Conservation (phyloP, 2,329 filamentous ascomycete genomes). For the Chaetomium olivaceum region DNA sequence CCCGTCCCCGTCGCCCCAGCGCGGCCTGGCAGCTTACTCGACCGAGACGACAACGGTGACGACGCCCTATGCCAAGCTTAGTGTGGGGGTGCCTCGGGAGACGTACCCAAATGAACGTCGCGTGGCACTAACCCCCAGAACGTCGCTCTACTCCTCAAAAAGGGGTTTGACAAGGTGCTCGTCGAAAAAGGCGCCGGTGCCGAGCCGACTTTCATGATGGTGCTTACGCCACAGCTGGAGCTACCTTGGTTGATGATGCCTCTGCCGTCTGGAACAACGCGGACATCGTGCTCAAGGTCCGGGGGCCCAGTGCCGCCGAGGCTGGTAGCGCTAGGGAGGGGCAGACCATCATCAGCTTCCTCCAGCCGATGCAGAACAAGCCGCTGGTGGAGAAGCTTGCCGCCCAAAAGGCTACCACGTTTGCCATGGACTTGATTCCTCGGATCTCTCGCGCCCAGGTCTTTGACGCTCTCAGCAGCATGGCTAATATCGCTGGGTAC, state of each 20-base stretch:
- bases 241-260: slow-evolving; percentile 69
- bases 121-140: slow-evolving; percentile 86
- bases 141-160: slow-evolving; percentile 78
- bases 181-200: slow-evolving; percentile 80
- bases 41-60: slow-evolving; percentile 49
- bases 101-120: slow-evolving; percentile 77
- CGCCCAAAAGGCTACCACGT: slow-evolving; percentile 68
- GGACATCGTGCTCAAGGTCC: slow-evolving; percentile 82
- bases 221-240: slow-evolving; percentile 76
- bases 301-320: slow-evolving; percentile 70
- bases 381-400: slow-evolving; percentile 72
- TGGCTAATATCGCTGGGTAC: slow-evolving; percentile 94
- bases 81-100: slow-evolving; percentile 77
- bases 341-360: slow-evolving; percentile 76
- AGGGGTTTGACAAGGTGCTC: slow-evolving; percentile 75
- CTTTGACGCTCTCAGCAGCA: slow-evolving; percentile 85
- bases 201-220: slow-evolving; percentile 76
- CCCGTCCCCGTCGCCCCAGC: slow-evolving; percentile 24
- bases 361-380: slow-evolving; percentile 81
- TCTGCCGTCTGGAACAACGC: slow-evolving; percentile 70
- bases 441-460: slow-evolving; percentile 86
- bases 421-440: slow-evolving; percentile 92
- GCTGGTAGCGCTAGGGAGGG: slow-evolving; percentile 66
- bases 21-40: slow-evolving; percentile 39
- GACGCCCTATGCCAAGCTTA: slow-evolving; percentile 69